Evolutionary conservation across 345 rosid species (phyloP).

Genomic region (Syzygium aqueum): DNA sequence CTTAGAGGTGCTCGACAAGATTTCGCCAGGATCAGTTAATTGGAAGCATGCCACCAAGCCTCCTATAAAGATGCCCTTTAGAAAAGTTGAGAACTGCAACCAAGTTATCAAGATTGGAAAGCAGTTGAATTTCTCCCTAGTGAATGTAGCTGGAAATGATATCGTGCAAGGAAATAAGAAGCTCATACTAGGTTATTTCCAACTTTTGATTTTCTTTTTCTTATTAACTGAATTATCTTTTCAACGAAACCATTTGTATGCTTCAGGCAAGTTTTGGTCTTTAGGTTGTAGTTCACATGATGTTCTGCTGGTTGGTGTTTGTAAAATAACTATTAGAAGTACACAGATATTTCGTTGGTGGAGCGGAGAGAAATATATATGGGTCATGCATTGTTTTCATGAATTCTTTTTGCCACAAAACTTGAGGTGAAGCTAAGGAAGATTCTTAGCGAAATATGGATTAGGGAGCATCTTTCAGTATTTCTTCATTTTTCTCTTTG

Average conservation of each 20-base stretch:
- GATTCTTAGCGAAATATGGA: not conserved
- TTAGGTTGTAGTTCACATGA: not conserved
- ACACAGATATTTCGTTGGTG: not conserved
- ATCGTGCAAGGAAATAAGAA: conserved; percentile 90
- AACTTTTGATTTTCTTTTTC: not conserved
- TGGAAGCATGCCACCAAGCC: conserved; percentile 86
- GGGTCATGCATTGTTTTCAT: not conserved
- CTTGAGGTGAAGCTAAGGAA: not conserved
- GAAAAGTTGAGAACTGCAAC: conserved; percentile 87
- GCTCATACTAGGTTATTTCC: conserved; percentile 52
- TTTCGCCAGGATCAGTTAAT: conserved; percentile 56
- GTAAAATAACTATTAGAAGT: not conserved
- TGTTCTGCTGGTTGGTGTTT: not conserved
- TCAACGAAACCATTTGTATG: not conserved
- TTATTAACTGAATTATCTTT: not conserved
- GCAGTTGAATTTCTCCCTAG: conserved; percentile 71
- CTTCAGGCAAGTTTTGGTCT: not conserved
- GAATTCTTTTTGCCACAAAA: not conserved
- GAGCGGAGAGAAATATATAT: not conserved
- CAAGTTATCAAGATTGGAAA: conserved; percentile 75
- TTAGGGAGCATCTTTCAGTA: not conserved
- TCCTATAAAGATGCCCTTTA: conserved; percentile 90
- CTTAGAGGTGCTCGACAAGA: conserved; percentile 74
- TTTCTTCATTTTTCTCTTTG: not conserved
- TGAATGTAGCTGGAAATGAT: conserved; percentile 97